Evolutionary conservation across 2,329 filamentous ascomycete genomes (phyloP).

Genomic region (Trichoderma atrobrunneum): DNA sequence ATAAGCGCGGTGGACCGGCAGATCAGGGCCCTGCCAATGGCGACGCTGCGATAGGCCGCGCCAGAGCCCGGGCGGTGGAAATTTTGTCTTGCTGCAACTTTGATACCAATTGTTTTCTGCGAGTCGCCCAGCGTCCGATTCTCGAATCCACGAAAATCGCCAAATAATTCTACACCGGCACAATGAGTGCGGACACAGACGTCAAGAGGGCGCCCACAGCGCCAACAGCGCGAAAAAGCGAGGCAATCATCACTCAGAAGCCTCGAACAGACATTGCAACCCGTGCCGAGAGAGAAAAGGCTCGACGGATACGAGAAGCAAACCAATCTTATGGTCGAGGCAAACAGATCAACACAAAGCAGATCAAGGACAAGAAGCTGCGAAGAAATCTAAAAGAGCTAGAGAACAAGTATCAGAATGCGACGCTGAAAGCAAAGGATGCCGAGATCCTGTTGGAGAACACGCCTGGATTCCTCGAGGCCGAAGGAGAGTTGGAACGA

Average conservation of each 20-base stretch:
- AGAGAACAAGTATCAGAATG: constrained; percentile 79
- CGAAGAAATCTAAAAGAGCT: constrained; percentile 74
- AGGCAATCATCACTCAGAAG: constrained; percentile 46
- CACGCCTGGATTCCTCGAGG: constrained; percentile 77
- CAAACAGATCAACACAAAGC: constrained; percentile 66
- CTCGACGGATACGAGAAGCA: constrained; percentile 57
- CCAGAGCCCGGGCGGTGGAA: constrained; percentile 30
- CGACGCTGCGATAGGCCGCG: constrained; percentile 26
- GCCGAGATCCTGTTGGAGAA: constrained; percentile 93
- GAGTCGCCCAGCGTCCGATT: neutral
- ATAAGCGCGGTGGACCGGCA: constrained; percentile 27
- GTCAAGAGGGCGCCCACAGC: constrained; percentile 36
- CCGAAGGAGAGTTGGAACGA: constrained; percentile 82
- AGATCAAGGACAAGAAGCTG: constrained; percentile 85
- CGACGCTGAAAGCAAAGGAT: constrained; percentile 82
- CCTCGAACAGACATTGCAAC: constrained; percentile 51
- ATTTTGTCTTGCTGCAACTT: constrained; percentile 32
- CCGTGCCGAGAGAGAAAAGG: constrained; percentile 50
- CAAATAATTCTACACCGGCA: constrained; percentile 10
- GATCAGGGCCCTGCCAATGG: constrained; percentile 26
- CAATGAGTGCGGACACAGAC: constrained; percentile 40
- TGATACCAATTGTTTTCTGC: neutral
- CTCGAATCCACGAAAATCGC: neutral
- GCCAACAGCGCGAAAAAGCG: constrained; percentile 47
- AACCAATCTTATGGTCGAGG: constrained; percentile 83